These are phyloP conservation scores for Flaveria ramosissima DNA, from an alignment of 129 eudicot genomes.

Conservation along the genomic window DNA sequence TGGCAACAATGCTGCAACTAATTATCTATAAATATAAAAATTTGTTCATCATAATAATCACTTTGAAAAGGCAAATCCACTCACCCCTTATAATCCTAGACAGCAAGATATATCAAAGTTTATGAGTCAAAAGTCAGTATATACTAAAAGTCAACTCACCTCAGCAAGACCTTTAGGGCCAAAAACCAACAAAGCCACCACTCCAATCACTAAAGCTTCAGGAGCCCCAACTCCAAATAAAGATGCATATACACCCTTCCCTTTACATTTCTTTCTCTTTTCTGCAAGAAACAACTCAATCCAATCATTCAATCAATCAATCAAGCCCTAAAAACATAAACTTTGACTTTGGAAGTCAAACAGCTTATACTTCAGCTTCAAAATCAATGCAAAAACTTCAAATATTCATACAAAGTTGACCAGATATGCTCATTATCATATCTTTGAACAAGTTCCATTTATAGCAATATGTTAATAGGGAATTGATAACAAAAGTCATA, in stretches of 20 bases:
- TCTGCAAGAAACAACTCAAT: constrained; percentile 39
- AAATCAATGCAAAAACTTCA: neutral
- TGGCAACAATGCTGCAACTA: neutral
- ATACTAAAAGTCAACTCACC: constrained; percentile 43
- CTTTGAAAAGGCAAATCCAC: neutral
- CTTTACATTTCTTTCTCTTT: constrained; percentile 49
- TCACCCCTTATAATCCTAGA: neutral
- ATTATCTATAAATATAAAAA: neutral
- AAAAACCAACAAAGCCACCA: constrained; percentile 94
- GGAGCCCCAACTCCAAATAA: constrained; percentile 99
- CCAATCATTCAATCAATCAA: too few species aligned
- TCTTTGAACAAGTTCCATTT: neutral
- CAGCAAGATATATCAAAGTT: neutral
- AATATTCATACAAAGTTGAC: neutral
- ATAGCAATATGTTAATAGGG: neutral
- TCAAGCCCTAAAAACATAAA: neutral
- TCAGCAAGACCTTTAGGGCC: constrained; percentile 99
- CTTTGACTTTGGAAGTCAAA: constrained; percentile 1
- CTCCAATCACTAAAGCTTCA: constrained; percentile 94
- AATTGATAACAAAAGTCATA: too few species aligned
- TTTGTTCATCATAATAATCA: constrained; percentile 8
- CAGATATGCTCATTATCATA: neutral
- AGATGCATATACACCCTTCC: constrained; percentile 71
- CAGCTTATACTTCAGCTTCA: neutral
- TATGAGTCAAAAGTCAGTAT: neutral